Evolutionary conservation across 192 early-diverging fungal species (phyloP).

Genomic region (Coemansia sp.): DNA sequence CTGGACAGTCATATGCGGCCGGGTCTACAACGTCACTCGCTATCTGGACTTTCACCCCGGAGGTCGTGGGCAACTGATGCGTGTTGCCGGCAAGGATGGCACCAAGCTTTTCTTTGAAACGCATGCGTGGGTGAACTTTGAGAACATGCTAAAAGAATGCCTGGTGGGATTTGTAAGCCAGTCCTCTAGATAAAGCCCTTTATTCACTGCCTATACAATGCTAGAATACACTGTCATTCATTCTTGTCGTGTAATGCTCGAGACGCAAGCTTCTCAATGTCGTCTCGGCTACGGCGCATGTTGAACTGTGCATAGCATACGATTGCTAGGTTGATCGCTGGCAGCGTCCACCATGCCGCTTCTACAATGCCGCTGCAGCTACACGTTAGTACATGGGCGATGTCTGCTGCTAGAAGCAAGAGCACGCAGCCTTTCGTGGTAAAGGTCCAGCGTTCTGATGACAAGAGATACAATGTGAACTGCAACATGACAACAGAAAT

Average conservation of each 20-base stretch:
- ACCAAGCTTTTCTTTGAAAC: slow-evolving; percentile 83
- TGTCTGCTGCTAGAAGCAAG: slow-evolving; percentile 2
- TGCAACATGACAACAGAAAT: slow-evolving; percentile 38
- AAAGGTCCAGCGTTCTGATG: slow-evolving; percentile 32
- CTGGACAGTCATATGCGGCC: slow-evolving; percentile 88
- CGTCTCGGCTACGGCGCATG: slow-evolving; percentile 34
- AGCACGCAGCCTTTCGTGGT: not conserved
- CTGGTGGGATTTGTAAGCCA: slow-evolving; percentile 57
- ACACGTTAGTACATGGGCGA: slow-evolving; percentile 22
- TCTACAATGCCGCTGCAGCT: slow-evolving; percentile 19
- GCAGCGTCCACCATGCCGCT: slow-evolving; percentile 39
- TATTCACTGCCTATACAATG: not conserved
- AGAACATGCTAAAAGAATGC: slow-evolving; percentile 82
- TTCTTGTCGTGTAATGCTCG: slow-evolving; percentile 21
- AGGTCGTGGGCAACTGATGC: slow-evolving; percentile 73
- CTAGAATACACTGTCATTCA: slow-evolving; percentile 11
- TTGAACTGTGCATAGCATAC: slow-evolving; percentile 40
- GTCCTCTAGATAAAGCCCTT: not conserved
- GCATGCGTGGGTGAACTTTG: slow-evolving; percentile 95
- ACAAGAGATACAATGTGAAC: slow-evolving; percentile 35
- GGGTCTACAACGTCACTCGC: slow-evolving; percentile 88
- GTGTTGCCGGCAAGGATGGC: slow-evolving; percentile 88
- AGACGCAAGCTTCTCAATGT: slow-evolving; percentile 20
- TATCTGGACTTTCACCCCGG: slow-evolving; percentile 93
- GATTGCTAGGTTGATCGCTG: slow-evolving; percentile 23